These are phyloP conservation scores for Pestalotiopsis sp. DNA, from an alignment of 2,329 filamentous ascomycete genomes.

Conservation along the genomic window DNA sequence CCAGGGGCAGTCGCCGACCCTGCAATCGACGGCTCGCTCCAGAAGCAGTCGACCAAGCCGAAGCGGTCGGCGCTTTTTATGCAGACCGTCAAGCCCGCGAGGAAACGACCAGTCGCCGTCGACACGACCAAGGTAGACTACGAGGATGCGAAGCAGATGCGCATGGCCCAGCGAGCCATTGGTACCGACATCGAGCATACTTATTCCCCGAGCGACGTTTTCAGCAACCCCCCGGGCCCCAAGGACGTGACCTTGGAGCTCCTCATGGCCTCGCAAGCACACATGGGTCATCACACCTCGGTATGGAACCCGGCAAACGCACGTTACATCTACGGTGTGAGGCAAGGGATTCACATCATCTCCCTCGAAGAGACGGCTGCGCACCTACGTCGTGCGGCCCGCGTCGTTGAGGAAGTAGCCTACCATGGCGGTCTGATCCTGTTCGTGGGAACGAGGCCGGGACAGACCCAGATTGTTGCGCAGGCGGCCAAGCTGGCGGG, in stretches of 20 bases:
- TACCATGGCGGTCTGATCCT: slow-evolving; percentile 82
- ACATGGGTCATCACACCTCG: slow-evolving; percentile 88
- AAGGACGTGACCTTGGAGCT: slow-evolving; percentile 88
- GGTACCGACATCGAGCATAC: slow-evolving; percentile 53
- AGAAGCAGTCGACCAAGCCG: slow-evolving; percentile 19
- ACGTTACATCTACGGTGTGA: slow-evolving; percentile 89
- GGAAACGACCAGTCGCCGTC: slow-evolving; percentile 21
- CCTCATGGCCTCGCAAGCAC: slow-evolving; percentile 82
- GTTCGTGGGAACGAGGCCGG: slow-evolving; percentile 85
- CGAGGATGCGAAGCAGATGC: slow-evolving; percentile 42
- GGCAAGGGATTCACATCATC: slow-evolving; percentile 90
- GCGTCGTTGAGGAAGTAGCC: slow-evolving; percentile 85
- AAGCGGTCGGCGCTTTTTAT: slow-evolving; percentile 29
- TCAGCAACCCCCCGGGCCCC: slow-evolving; percentile 73
- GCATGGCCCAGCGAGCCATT: slow-evolving; percentile 46
- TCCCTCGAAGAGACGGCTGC: slow-evolving; percentile 86
- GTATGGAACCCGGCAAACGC: slow-evolving; percentile 95
- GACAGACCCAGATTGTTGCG: slow-evolving; percentile 80
- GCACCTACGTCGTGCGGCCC: slow-evolving; percentile 89
- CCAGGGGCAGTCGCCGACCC: slow-evolving; percentile 25
- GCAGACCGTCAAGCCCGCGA: slow-evolving; percentile 17
- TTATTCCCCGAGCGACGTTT: slow-evolving; percentile 68
- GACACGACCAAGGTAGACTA: slow-evolving; percentile 39
- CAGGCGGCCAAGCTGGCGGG: slow-evolving; percentile 76
- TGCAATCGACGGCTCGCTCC: slow-evolving; percentile 19